phyloP scores from a whole-genome alignment of 2,329 filamentous ascomycete species.

The Hypoxylon sp. region DNA sequence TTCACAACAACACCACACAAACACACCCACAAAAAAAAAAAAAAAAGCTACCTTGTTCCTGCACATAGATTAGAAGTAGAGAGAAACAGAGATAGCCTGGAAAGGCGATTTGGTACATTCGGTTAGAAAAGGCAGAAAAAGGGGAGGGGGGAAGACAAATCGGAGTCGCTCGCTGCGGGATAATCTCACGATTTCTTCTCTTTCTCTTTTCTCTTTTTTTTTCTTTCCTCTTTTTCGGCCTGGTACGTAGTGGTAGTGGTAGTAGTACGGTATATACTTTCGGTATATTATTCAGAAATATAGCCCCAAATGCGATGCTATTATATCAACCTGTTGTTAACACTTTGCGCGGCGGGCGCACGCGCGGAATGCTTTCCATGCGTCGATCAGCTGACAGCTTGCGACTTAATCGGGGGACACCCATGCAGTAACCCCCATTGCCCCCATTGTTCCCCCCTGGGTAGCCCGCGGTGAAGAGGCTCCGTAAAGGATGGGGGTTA shows the following conservation, averaged over 20 bases:
- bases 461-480: slow-evolving; percentile 35
- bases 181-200: slow-evolving; percentile 40
- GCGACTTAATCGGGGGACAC: slow-evolving; percentile 26
- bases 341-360: not conserved
- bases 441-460: not conserved
- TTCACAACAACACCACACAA: slow-evolving; percentile 23
- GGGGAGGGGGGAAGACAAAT: slow-evolving; percentile 28
- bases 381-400: slow-evolving; percentile 43
- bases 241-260: not conserved
- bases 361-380: slow-evolving; percentile 33
- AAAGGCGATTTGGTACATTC: slow-evolving; percentile 37
- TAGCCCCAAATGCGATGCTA: slow-evolving; percentile 20
- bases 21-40: slow-evolving; percentile 1
- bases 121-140: slow-evolving; percentile 43
- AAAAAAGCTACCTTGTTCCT: slow-evolving; percentile 37
- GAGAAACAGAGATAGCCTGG: slow-evolving; percentile 14
- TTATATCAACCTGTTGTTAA: slow-evolving; percentile 33
- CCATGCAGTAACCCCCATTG: slow-evolving; percentile 29
- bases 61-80: slow-evolving; percentile 50
- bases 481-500: slow-evolving; percentile 34
- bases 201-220: slow-evolving; percentile 18
- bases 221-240: not conserved
- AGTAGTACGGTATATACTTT: slow-evolving; percentile 45
- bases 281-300: slow-evolving; percentile 41
- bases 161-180: slow-evolving; percentile 42